Evolutionary conservation across 2,329 filamentous ascomycete species (phyloP).

Genomic region (Verticillium isaacii): DNA sequence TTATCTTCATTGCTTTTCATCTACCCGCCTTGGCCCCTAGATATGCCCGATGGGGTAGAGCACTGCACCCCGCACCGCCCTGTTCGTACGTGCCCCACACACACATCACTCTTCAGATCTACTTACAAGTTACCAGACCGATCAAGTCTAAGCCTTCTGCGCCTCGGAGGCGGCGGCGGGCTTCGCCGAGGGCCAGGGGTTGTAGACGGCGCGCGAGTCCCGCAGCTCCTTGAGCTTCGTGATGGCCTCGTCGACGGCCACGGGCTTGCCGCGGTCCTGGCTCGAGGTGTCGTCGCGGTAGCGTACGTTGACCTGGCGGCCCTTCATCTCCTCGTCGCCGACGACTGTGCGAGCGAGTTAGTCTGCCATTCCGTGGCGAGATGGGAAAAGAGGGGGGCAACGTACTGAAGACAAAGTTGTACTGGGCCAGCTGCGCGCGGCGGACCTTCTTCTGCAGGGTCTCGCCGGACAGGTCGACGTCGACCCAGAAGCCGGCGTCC

Average conservation of each 20-base stretch:
- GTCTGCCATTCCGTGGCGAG: no score
- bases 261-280: conserved; percentile 56
- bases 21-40: neutral
- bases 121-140: neutral
- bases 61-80: neutral
- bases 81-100: neutral
- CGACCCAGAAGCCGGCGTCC: conserved; percentile 63
- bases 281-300: conserved; percentile 54
- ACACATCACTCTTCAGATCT: neutral
- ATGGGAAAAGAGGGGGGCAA: neutral
- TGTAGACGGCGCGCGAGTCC: conserved; percentile 36
- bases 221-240: conserved; percentile 49
- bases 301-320: conserved; percentile 57
- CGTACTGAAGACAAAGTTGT: conserved; percentile 77
- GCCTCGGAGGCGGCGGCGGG: conserved; percentile 12
- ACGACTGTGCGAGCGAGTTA: conserved; percentile 37
- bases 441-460: conserved; percentile 89
- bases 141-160: conserved; percentile 3
- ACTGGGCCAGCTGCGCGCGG: conserved; percentile 73
- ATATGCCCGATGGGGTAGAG: neutral
- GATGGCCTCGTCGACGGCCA: conserved; percentile 52
- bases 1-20: neutral
- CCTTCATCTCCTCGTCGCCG: conserved; percentile 56
- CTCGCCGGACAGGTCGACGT: conserved; percentile 68
- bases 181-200: conserved; percentile 17